Evolutionary conservation across 352 stramenopile species (phyloP), one percentile per base, ranked within the genome.

Genomic region (Plasmopara viticola): DNA sequence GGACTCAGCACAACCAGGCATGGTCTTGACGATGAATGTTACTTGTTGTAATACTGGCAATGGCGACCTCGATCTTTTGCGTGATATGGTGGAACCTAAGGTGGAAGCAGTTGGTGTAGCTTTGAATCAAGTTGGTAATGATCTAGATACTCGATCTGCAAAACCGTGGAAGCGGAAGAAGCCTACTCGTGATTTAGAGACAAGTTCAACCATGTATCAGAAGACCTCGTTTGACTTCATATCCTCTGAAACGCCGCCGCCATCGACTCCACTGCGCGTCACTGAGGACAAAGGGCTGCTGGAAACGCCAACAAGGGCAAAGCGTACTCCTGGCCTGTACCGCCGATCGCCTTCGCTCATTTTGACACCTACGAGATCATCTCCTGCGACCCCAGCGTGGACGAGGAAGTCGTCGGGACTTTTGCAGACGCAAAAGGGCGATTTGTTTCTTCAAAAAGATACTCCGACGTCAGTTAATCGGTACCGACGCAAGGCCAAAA

Each of bases 11-110:
- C 28, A 52, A 38, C 18, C 14, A 17, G 37, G 46, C 28, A 44
- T 63, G 28, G 44, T 58, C 35, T 35, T 67, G 12, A 67, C 53
- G 9, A 61, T 64, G 53, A 48, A 64, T 52, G 31, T 64, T 34
- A 62, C 50, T 53, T 67, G 59, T 37, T 47, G 42, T 43, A 30
- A 67, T 48, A 57, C 56, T 59, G 48, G 41, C 12, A 56, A 13
- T 38, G 49, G 61, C 6, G 30, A 29, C 7, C 29, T 70, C 6
- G 42, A 64, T 9, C 12, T 64, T 49, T 60, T 44, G 17, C 58
- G 43, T 35, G 51, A 61, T 31, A 35, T 44, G n/a, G 43, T 12
- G 14, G 4, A 2, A 7, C 1, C 37, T 17, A 18, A 41, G 7
- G 31, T 35, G 25, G 17, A 31, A 12, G 20, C 55, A 33, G 13